Evolutionary conservation across 139 green algal species (phyloP), one percentile per base, ranked within the genome.

Genomic region (Nannochloris sp.): DNA sequence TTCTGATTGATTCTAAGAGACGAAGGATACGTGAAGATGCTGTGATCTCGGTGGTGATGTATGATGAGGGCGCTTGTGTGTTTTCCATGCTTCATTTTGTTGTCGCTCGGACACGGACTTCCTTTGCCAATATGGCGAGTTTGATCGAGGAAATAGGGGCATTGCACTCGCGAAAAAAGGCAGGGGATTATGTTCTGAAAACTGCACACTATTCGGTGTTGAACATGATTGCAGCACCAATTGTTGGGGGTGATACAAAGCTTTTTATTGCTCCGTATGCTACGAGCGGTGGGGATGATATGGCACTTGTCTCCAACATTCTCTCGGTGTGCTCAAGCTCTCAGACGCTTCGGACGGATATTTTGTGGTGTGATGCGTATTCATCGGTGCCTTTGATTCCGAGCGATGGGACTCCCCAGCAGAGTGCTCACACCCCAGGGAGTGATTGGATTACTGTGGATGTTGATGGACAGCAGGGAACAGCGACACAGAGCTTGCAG

Each of bases 101-200:
- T 36, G 45, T 73, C 10, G 33, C 56, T 23, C 26, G 46, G 8
- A 6, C 33, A 26, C 23, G 50, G 33, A 30, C 14, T 36, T 30
- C 12, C 6, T 30, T 43, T 13, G 16, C 23, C 1, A 16, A n/a
- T 31, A n/a, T 43, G 30, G 26, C 12, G 28, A n/a, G 25, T 49
- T 36, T 55, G 17, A 25, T 63, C 30, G 31, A 49, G 33, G 29
- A 56, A 60, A 29, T 60, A 20, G 28, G 9, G 33, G 48, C 6
- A 6, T 43, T 36, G 30, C 67, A 23, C 4, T 9, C 8, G 44
- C n/a, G 2, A 8, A 33, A 14, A 5, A 13, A 12, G 31, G 57
- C 67, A 62, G 67, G 67, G 4, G 67, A 73, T 13, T 60, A 73
- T 49, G 3, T 73, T 23, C 33, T 73, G 0, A 10, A 36, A 9